Evolutionary conservation across 2,329 filamentous ascomycete genomes (phyloP), one percentile per base, ranked within the genome.

Genomic region (Botrytis elliptica): DNA sequence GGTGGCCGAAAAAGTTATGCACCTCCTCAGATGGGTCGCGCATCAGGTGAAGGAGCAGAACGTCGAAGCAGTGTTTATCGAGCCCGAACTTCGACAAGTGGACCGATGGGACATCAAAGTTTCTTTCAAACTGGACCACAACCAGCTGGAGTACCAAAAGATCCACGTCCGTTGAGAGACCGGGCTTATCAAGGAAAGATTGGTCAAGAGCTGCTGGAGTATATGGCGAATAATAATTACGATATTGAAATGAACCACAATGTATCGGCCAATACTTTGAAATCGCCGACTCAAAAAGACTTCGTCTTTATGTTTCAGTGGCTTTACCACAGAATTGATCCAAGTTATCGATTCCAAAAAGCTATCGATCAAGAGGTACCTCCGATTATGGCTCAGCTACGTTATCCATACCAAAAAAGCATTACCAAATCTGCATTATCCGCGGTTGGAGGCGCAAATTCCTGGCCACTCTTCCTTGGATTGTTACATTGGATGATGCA

Each of bases 401-500:
- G 95, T 71, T 99, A 99, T 81, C 96, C 96, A 0, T 99, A 94
- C 81, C 94, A 97, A 80, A 93, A 94, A 83, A 95, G 91, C 80
- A 98, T 99, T 79, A 97, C 94, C 72, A 99, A 98, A 83, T 97
- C 94, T 70, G 94, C 97, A 81, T 94, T 99, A 74, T 90, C 94
- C 0, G 96, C 97, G 2, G 96, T 98, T 0, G 96, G 96, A 77
- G 95, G 95, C 4, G 94, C 97, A 83, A 98, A 98, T 81, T 80
- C 80, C 20, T 99, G 96, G 96, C 92, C 92, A 75, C 96, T 94
- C 0, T 98, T 99, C 80, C 85, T 99, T 20, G 96, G 95, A 0
- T 85, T 99, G 81, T 86, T 99, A 69, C 95, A 99, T 84, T 99
- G 96, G 96, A 95, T 99, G 90, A 97, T 99, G 95, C 95, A 98